Base-by-base conservation (phyloP, 495 filamentous ascomycete genomes). In the Trichoderma asperelloides region DNA sequence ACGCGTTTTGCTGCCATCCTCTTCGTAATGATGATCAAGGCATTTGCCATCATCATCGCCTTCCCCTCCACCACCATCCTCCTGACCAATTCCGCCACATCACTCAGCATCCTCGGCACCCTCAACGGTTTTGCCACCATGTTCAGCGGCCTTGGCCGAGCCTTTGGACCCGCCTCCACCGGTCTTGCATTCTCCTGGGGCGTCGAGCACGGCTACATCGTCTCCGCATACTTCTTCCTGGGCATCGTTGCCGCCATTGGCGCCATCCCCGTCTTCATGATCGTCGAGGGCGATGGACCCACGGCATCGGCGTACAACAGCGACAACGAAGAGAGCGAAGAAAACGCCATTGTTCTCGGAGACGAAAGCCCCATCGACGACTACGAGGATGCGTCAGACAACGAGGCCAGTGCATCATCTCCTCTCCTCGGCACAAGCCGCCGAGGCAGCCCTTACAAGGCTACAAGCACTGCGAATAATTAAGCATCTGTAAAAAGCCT, bases 21-120 rank as follows among this genome's bases (percentile, higher is more conserved):
- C 57, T 47, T 74, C 16, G 71, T 92, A 55, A 81, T 92, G 78
- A 75, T 93, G 15, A 68, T 85, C 70, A 96, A 94, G 73, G 86
- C 86, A 33, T 79, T 88, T 62, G 82, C 83, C 13, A 84, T 84
- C 43, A 92, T 93, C 65, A 90, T 97, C 74, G 87, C 87, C 6
- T 96, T 96, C 73, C 94, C 94, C 1, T 92, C 89, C 74, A 88
- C 83, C 18, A 95, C 89, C n/a, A 96, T 97, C 71, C 76, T 97
- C 23, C 80, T 98, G 21, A 96, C 93, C 60, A 98, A 97, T 77
- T 91, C 89, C 21, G 92, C 92, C 1, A 76, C 80, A 0, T 89
- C 85, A 60, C 78, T 97, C 40, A 79, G 84, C 39, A 84, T 96
- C 62, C 83, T 97, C 8, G 94, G 93, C 0, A 96, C 93, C 2